A percentile compares a stretch with the other conserved stretches of the same genome.
Conservation (phyloP, 495 filamentous ascomycete genomes). For the Daldinia grandis region DNA sequence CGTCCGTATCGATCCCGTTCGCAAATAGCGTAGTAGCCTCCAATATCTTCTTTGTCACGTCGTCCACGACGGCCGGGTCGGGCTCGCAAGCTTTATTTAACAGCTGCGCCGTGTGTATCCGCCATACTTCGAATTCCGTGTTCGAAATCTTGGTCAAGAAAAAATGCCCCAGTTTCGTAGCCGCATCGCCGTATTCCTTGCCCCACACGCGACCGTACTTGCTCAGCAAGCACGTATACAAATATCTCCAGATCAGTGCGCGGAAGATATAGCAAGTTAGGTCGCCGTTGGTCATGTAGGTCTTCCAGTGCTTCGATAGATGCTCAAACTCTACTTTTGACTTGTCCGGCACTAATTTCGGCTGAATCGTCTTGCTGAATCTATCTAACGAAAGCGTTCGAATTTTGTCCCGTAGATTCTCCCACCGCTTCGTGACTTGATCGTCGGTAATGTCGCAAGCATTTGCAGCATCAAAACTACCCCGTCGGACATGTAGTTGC, state of each 20-base stretch:
- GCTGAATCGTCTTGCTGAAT: conserved; percentile 23
- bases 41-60: conserved; percentile 17
- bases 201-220: conserved; percentile 40
- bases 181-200: conserved; percentile 25
- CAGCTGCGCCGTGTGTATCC: conserved; percentile 34
- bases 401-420: conserved; percentile 27
- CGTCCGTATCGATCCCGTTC: conserved; percentile 12
- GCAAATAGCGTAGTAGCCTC: conserved; percentile 20
- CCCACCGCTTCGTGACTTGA: conserved; percentile 29
- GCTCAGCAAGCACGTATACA: conserved; percentile 32
- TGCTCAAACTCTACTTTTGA: conserved; percentile 28
- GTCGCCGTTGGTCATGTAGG: conserved; percentile 28
- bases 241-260: conserved; percentile 43
- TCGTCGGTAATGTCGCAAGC: conserved; percentile 22
- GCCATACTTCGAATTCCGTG: conserved; percentile 28
- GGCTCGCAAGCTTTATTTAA: conserved; percentile 19
- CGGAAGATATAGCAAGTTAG: conserved; percentile 40
- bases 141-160: conserved; percentile 23
- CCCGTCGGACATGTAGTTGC: conserved; percentile 11
- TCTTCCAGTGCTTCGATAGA: conserved; percentile 41
- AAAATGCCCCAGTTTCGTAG: conserved; percentile 9
- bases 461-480: neutral
- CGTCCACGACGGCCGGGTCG: conserved; percentile 18
- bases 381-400: conserved; percentile 24
- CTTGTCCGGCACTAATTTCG: conserved; percentile 25